Conservation (phyloP, 495 filamentous ascomycete genomes). For the Platismatia glauca region DNA sequence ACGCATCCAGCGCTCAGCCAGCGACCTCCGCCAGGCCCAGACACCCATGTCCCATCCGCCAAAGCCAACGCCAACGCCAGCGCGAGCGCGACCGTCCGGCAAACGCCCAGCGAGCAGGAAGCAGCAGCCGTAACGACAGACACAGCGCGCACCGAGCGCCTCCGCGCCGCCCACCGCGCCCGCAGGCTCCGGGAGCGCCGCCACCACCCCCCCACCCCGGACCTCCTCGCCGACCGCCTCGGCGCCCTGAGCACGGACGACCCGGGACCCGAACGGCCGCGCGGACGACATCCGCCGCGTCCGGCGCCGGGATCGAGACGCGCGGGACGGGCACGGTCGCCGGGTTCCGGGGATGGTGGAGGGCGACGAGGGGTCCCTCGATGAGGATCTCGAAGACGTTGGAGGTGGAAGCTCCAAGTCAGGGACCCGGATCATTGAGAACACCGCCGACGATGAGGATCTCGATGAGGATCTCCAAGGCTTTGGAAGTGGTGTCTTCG, state of each 20-base stretch:
- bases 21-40: accelerated
- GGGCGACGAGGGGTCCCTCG: too few species aligned
- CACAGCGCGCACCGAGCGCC: neutral
- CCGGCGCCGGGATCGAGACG: neutral
- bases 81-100: neutral
- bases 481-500: too few species aligned
- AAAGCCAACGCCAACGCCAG: neutral
- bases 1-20: neutral
- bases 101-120: too few species aligned
- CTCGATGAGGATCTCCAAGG: too few species aligned
- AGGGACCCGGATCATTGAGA: too few species aligned
- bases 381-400: too few species aligned
- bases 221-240: neutral
- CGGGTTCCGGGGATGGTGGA: too few species aligned
- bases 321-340: too few species aligned
- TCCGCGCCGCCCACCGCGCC: neutral
- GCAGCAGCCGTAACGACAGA: too few species aligned
- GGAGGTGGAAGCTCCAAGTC: too few species aligned
- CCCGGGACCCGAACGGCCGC: neutral
- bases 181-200: neutral
- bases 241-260: neutral
- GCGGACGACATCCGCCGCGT: neutral
- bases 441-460: too few species aligned
- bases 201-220: neutral
- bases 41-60: too few species aligned